Evolutionary conservation across 176 grass and related monocot species (phyloP), one percentile per base, ranked within the genome.

Genomic region (Oryza meridionalis): DNA sequence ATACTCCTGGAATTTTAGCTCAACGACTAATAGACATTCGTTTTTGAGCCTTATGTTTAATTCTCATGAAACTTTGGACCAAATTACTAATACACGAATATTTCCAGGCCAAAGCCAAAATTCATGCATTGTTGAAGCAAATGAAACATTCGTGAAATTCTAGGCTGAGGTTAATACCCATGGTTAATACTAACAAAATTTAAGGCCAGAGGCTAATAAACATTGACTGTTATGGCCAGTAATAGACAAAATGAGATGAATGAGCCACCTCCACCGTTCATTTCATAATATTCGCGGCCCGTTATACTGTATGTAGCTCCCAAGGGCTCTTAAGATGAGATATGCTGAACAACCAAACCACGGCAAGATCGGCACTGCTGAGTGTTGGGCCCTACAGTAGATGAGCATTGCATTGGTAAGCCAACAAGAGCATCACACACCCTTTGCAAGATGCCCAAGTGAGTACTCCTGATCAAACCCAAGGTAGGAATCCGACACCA

Each of bases 401-500:
- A 27, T 11, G 53, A 47, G 40, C 43, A 64, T 42, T 66, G 40
- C 42, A 64, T 42, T 66, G 43, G 26, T 37, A 40, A 49, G 44
- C 17, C 44, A 42, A 45, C 26, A 25, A 49, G 33, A 58, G 70
- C 42, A 70, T 91, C 82, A 89, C 32, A 66, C 81, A 44, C 62
- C 59, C 70, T 85, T 82, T 38, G 46, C 61, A 35, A 91, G 47
- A 82, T 88, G 82, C 62, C 75, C 77, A 71, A 94, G 88, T 37
- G 89, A 91, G 44, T 83, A 75, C 51, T 98, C 92, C 70, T 81
- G 85, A 75, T 98, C 96, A 78, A 88, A 88, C 47, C 93, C 93
- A 65, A 98, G 87, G 84, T 98, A 98, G 82, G 91, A 94, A 90
- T 98, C 96, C 70, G 93, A 95, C 61, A 94, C 89, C 73, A 98